Base-by-base conservation (phyloP, 768 basidiomycete genomes). In the Mycena olivaceomarginata region DNA sequence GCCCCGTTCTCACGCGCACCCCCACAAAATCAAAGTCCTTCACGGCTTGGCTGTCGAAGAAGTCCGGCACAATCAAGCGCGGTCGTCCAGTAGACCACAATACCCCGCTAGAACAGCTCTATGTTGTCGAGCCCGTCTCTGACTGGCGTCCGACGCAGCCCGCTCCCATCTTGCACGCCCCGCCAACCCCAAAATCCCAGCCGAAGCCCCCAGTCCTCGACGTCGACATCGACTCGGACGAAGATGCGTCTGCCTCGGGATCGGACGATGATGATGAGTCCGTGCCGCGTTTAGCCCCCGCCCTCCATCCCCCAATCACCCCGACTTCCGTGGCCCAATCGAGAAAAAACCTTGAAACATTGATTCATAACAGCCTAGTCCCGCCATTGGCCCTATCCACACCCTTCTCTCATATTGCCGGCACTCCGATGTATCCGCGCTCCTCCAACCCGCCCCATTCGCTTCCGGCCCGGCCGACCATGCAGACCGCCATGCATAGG, bases 31-130 rank as follows among this genome's bases (percentile, higher is more conserved):
- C 53, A 12, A 90, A 88, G 80, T 87, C 89, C 43, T 94, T 92
- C 92, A 88, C 88, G 71, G 84, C 89, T 3, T 94, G 92, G 93
- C 83, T 93, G 71, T 87, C 87, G 62, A 83, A 85, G 76, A 89
- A 82, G 82, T 85, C 83, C 68, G 77, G 77, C 63, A 79, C 81
- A 77, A 78, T 78, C 80, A 88, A 75, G 67, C 79, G 79, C 16
- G 57, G 25, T 4, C 77, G 68, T 0, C 76, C 83, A 79, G 75
- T 82, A 79, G 67, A 53, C 39, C 16, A 53, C 31, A 16, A n/a
- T n/a, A 53, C 46, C 51, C 48, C 67, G 18, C 65, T 60, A 11
- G 71, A 78, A 64, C 89, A 88, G 79, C 86, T 87, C 40, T 94
- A 92, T 93, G 89, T 88, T 93, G 89, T 88, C 75, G 84, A 89